A percentile compares a stretch with the other conserved stretches of the same genome.
Conservation (phyloP, 129 eudicot species). For the Smallanthus sonchifolius region DNA sequence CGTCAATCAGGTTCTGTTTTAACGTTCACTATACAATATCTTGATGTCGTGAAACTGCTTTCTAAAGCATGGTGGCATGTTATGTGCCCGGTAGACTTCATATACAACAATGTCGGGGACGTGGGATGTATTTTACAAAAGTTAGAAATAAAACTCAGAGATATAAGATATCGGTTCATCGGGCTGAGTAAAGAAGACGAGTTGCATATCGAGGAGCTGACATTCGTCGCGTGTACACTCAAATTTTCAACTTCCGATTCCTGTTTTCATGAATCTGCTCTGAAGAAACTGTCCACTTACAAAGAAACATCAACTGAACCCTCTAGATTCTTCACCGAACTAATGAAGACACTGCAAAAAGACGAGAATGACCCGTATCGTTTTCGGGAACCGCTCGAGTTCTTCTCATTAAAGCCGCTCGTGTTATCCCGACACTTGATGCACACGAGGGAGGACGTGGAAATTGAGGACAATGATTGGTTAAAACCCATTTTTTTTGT, state of each 20-base stretch:
- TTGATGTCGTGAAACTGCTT: constrained; percentile 50
- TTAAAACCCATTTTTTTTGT: constrained; percentile 57
- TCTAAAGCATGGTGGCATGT: constrained; percentile 56
- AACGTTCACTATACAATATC: constrained; percentile 52
- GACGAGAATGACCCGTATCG: constrained; percentile 12
- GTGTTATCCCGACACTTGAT: constrained; percentile 28
- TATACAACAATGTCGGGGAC: constrained; percentile 22
- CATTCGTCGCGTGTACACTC: constrained; percentile 41
- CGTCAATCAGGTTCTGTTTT: constrained; percentile 18
- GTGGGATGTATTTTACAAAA: constrained; percentile 37
- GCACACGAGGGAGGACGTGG: constrained; percentile 49
- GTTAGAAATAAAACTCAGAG: constrained; percentile 37
- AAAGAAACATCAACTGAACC: constrained; percentile 37
- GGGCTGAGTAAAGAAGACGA: constrained; percentile 54
- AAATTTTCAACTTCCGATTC: constrained; percentile 28
- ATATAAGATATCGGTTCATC: constrained; percentile 42
- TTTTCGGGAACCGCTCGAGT: constrained; percentile 36
- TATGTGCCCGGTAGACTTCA: constrained; percentile 20
- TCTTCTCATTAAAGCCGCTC: constrained; percentile 46
- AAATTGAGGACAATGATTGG: constrained; percentile 35
- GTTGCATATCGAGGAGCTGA: constrained; percentile 50
- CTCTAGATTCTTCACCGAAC: constrained; percentile 45
- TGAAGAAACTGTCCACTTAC: constrained; percentile 33
- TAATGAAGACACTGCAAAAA: constrained; percentile 31
- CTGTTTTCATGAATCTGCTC: constrained; percentile 14